A percentile compares a stretch with the other conserved stretches of the same genome.
Evolutionary conservation across 495 filamentous ascomycete genomes (phyloP).

Genomic region (Tetracladium marchalianum): DNA sequence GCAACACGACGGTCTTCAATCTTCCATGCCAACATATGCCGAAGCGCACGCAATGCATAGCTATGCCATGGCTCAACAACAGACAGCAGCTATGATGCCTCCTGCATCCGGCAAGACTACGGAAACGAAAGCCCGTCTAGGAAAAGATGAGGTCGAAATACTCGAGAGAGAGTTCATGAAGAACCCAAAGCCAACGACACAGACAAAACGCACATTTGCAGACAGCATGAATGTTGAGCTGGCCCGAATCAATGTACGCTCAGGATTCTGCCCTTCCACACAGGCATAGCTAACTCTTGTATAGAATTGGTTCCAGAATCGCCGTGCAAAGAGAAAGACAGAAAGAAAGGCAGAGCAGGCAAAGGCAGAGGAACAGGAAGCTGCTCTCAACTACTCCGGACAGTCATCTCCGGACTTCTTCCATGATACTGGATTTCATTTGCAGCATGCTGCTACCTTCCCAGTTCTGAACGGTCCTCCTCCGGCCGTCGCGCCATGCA

Average conservation of each 20-base stretch:
- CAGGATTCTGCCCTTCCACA: background rate
- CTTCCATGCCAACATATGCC: background rate
- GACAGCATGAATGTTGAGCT: constrained; percentile 63
- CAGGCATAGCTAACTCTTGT: background rate
- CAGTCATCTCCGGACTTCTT: constrained; percentile 18
- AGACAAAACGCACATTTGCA: constrained; percentile 63
- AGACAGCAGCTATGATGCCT: constrained; percentile 7
- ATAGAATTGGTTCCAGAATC: constrained; percentile 90
- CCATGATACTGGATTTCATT: constrained; percentile 1
- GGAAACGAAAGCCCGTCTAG: constrained; percentile 57
- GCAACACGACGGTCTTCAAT: constrained; percentile 9
- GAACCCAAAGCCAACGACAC: constrained; percentile 69
- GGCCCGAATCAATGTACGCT: constrained; percentile 65
- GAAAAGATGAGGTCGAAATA: constrained; percentile 73
- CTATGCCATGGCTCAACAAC: constrained; percentile 2
- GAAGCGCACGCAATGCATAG: background rate
- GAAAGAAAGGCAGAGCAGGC: constrained; percentile 20
- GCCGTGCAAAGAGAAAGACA: constrained; percentile 36
- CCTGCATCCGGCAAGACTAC: constrained; percentile 8
- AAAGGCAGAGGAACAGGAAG: constrained; percentile 13
- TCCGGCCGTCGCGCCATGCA: constrained; percentile 13
- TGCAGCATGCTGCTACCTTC: constrained; percentile 4
- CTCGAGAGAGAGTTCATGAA: constrained; percentile 66
- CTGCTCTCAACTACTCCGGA: constrained; percentile 11
- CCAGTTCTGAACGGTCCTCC: constrained; percentile 12